Conservation (phyloP, 2,329 filamentous ascomycete genomes). For the Penicillium nordicum region DNA sequence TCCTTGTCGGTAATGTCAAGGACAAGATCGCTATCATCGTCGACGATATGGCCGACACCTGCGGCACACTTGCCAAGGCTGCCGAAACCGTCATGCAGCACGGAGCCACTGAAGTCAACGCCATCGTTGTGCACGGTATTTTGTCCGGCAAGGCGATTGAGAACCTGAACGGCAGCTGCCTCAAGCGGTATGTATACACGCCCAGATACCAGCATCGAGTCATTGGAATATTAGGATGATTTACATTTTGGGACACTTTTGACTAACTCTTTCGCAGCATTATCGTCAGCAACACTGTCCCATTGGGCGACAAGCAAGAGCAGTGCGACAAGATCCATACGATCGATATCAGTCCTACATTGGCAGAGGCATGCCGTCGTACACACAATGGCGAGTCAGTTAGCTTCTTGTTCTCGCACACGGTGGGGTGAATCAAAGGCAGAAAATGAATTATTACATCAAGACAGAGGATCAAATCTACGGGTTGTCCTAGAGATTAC, state of each 20-base stretch:
- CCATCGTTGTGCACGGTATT: conserved; percentile 93
- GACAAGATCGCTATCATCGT: conserved; percentile 93
- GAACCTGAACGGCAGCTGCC: conserved; percentile 72
- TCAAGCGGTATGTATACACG: conserved; percentile 43
- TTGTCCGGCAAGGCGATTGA: conserved; percentile 84
- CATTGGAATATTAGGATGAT: neutral
- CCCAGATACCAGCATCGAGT: neutral
- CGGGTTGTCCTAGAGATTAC: neutral
- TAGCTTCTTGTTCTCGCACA: conserved; percentile 51
- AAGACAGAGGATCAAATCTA: conserved; percentile 4
- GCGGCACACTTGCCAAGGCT: conserved; percentile 82
- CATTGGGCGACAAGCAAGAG: conserved; percentile 74
- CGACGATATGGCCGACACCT: conserved; percentile 97
- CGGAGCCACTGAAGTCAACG: conserved; percentile 82
- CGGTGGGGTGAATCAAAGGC: conserved; percentile 35
- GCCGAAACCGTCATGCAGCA: conserved; percentile 84
- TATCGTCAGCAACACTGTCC: conserved; percentile 88
- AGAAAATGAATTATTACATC: conserved; percentile 3
- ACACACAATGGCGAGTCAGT: conserved; percentile 53
- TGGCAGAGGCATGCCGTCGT: conserved; percentile 49
- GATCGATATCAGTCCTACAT: conserved; percentile 84
- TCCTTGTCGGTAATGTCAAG: conserved; percentile 88
- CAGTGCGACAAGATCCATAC: conserved; percentile 77
- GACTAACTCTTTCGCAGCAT: conserved; percentile 51
- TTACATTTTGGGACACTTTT: neutral